Percentiles rank a stretch among this genome's conserved stretches.
Conservation (phyloP, 371 early-diverging fungal species). For the Chytridium lagenaria region DNA sequence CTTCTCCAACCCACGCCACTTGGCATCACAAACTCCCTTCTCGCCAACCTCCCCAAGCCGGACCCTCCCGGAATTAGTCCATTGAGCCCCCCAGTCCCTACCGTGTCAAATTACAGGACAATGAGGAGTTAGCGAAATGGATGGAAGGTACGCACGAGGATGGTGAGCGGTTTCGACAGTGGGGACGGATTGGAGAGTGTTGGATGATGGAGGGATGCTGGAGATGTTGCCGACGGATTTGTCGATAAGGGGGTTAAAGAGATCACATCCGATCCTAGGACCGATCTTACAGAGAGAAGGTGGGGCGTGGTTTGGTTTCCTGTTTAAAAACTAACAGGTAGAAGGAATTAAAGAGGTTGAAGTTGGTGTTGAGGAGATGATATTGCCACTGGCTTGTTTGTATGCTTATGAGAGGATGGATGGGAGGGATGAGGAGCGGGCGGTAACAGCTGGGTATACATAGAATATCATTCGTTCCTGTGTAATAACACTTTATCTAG, state of each 20-base stretch:
- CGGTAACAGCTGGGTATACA: not conserved
- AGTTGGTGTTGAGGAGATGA: not conserved
- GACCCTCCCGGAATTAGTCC: too few species aligned
- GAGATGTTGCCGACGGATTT: not conserved
- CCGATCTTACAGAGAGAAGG: not conserved
- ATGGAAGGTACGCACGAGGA: too few species aligned
- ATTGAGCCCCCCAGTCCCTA: too few species aligned
- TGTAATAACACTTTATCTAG: not conserved
- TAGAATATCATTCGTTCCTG: not conserved
- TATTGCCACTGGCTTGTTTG: not conserved
- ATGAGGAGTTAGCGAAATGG: too few species aligned
- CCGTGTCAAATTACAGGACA: too few species aligned
- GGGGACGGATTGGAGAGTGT: not conserved
- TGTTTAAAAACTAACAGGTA: not conserved
- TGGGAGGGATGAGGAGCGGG: not conserved
- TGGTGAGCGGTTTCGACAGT: not conserved
- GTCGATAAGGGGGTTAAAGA: not conserved
- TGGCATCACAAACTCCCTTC: too few species aligned
- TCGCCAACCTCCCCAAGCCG: too few species aligned
- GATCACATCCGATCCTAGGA: not conserved
- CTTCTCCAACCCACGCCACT: too few species aligned
- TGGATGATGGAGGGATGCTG: conserved; percentile 2
- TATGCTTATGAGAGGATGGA: not conserved
- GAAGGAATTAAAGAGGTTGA: not conserved
- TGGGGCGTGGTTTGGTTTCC: not conserved